Evolutionary conservation across 23 red algal species (phyloP).

Genomic region (Gracilaria domingensis): DNA sequence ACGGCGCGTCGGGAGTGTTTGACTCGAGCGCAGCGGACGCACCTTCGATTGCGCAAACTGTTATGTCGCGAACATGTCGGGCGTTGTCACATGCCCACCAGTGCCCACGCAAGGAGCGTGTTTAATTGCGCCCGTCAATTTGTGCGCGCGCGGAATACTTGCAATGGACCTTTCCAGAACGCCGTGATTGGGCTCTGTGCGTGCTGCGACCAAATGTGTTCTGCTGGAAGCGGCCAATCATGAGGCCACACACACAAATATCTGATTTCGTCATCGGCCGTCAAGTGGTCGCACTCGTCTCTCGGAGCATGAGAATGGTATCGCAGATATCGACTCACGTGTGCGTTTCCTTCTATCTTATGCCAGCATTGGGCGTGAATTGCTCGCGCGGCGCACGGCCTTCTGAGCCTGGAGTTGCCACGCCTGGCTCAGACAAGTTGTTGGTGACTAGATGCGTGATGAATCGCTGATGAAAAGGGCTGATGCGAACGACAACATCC

Average conservation of each 20-base stretch:
- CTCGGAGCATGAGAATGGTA: too few relatives aligned
- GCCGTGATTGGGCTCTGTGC: not conserved
- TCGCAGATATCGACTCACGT: too few relatives aligned
- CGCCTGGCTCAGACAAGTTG: too few relatives aligned
- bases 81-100: not conserved
- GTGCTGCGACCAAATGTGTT: not conserved
- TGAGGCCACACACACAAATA: not conserved
- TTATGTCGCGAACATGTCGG: not conserved
- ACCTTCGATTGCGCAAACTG: not conserved
- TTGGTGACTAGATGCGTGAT: too few relatives aligned
- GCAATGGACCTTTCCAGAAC: conserved; percentile 28
- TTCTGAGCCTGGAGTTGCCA: too few relatives aligned
- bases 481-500: too few relatives aligned
- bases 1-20: not conserved
- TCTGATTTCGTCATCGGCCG: not conserved
- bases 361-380: too few relatives aligned
- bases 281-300: too few relatives aligned
- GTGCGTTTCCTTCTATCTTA: too few relatives aligned
- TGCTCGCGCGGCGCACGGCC: too few relatives aligned
- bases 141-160: not conserved
- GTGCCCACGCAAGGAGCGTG: not conserved
- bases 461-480: too few relatives aligned
- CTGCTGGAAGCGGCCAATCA: not conserved
- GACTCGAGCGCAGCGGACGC: not conserved
- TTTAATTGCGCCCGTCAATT: conserved; percentile 1